Conservation (phyloP, 352 stramenopile species). For the Globisporangium carolinianum region DNA sequence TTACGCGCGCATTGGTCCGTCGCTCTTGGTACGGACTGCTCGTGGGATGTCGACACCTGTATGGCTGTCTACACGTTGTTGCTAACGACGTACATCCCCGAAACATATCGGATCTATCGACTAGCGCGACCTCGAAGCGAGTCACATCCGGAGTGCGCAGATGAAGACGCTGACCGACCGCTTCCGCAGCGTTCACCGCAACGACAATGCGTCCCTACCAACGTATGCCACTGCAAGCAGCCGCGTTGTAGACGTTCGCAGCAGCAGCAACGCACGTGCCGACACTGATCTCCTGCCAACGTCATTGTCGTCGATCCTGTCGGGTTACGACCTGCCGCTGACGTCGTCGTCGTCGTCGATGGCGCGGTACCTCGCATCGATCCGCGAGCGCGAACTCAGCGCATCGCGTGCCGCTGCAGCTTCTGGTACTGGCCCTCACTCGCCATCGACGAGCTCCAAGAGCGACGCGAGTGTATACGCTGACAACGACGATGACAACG, state of each 20-base stretch:
- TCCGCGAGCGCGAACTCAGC: constrained; percentile 35
- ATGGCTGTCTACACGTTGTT: too few relatives aligned
- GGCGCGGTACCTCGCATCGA: constrained; percentile 39
- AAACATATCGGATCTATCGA: neutral
- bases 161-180: constrained; percentile 70
- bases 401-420: constrained; percentile 7
- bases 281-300: constrained; percentile 1
- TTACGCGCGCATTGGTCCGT: constrained; percentile 58
- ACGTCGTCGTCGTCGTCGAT: constrained; percentile 40
- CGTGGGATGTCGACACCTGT: neutral
- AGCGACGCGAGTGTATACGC: constrained; percentile 18
- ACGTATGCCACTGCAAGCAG: too few relatives aligned
- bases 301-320: constrained; percentile 38
- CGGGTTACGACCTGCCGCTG: constrained; percentile 34
- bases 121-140: constrained; percentile 60
- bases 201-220: neutral
- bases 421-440: constrained; percentile 16
- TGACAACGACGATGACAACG: constrained; percentile 8
- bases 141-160: constrained; percentile 64
- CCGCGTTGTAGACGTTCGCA: neutral
- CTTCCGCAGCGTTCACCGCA: constrained; percentile 23
- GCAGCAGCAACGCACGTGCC: neutral
- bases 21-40: constrained; percentile 42
- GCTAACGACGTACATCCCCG: too few relatives aligned
- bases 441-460: constrained; percentile 36